These are phyloP conservation scores for Didymella pomorum DNA, from an alignment of 2,329 filamentous ascomycete genomes.

Conservation along the genomic window DNA sequence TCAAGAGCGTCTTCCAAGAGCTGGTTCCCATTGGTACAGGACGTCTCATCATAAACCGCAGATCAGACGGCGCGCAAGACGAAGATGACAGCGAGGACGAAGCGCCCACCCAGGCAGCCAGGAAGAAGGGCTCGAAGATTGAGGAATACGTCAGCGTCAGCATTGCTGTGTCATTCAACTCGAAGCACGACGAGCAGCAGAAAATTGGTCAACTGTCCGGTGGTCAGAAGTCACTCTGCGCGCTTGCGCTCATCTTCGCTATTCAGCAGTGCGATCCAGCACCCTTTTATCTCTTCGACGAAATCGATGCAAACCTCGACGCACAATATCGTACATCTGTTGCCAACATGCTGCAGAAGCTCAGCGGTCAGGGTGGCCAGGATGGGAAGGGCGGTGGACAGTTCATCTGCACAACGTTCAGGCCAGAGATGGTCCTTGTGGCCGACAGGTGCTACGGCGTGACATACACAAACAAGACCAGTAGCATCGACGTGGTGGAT, in stretches of 20 bases:
- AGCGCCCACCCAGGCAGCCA: constrained; percentile 37
- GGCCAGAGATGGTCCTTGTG: constrained; percentile 93
- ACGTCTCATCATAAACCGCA: constrained; percentile 89
- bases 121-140: constrained; percentile 58
- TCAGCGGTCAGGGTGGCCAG: constrained; percentile 50
- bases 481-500: constrained; percentile 88
- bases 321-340: constrained; percentile 98
- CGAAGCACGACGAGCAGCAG: constrained; percentile 97
- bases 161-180: constrained; percentile 98
- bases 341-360: constrained; percentile 79
- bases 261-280: constrained; percentile 97
- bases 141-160: constrained; percentile 97
- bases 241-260: constrained; percentile 97
- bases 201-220: constrained; percentile 96
- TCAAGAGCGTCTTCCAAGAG: constrained; percentile 90
- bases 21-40: constrained; percentile 94
- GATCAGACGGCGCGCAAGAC: constrained; percentile 76
- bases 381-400: constrained; percentile 66
- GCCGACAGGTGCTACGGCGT: constrained; percentile 99
- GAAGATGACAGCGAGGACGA: constrained; percentile 60
- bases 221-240: constrained; percentile 97
- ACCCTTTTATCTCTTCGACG: constrained; percentile 98
- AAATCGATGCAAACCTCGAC: constrained; percentile 97
- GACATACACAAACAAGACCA: constrained; percentile 89
- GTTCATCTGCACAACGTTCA: constrained; percentile 99